These are phyloP conservation scores for Pochonia chlamydosporia DNA, from an alignment of 2,329 filamentous ascomycete genomes.

Conservation along the genomic window DNA sequence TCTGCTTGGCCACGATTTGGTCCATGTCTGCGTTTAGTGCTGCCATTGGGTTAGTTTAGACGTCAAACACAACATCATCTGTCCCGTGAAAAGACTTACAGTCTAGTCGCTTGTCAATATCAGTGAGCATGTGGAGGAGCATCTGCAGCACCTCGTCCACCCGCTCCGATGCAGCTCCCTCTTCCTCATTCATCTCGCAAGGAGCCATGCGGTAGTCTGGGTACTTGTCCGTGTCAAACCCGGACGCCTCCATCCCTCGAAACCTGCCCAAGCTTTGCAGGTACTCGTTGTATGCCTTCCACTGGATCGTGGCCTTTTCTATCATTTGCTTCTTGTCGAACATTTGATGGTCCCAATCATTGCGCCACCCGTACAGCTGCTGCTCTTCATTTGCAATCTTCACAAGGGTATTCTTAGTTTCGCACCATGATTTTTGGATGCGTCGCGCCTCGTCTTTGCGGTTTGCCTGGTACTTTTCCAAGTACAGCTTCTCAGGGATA, in stretches of 20 bases:
- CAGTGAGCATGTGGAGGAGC: conserved; percentile 26
- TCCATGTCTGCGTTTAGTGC: conserved; percentile 23
- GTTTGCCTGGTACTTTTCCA: conserved; percentile 45
- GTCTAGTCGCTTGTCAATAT: conserved; percentile 26
- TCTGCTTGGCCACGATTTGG: conserved; percentile 26
- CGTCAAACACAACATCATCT: too few species aligned
- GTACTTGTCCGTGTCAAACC: conserved; percentile 31
- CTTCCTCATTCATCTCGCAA: conserved; percentile 26
- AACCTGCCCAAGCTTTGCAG: conserved; percentile 30
- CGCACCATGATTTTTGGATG: conserved; percentile 33
- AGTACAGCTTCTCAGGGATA: conserved; percentile 46
- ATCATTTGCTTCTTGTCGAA: conserved; percentile 25
- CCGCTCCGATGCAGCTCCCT: conserved; percentile 21
- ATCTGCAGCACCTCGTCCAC: conserved; percentile 28
- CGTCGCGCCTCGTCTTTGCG: conserved; percentile 39
- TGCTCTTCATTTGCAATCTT: conserved; percentile 19
- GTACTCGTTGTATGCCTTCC: conserved; percentile 27
- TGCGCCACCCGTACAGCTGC: conserved; percentile 20
- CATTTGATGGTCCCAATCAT: conserved; percentile 18
- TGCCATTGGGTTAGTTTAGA: too few species aligned
- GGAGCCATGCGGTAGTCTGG: conserved; percentile 34
- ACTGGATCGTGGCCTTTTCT: conserved; percentile 23
- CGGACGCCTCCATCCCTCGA: conserved; percentile 29
- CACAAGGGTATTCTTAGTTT: conserved; percentile 22
- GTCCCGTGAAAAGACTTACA: conserved; percentile 30